These are phyloP conservation scores for Zarea fungicola DNA, from an alignment of 2,329 filamentous ascomycete genomes.

Conservation along the genomic window DNA sequence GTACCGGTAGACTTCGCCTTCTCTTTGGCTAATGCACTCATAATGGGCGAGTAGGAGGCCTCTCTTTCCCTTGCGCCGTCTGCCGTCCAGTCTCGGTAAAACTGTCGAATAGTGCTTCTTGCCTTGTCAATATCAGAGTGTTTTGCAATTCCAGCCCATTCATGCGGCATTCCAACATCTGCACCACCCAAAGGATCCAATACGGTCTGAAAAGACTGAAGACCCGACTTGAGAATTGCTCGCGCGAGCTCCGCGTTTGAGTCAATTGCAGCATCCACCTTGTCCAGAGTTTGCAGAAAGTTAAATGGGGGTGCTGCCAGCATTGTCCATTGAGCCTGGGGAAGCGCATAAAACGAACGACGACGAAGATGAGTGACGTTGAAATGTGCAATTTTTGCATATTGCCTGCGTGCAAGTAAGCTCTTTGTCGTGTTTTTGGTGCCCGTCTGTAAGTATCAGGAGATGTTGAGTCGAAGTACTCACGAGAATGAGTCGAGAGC, in stretches of 20 bases:
- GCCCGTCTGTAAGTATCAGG: background rate
- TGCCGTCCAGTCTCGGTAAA: conserved; percentile 90
- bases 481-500: conserved; percentile 88
- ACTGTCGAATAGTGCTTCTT: conserved; percentile 83
- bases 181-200: conserved; percentile 30
- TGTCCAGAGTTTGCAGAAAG: conserved; percentile 70
- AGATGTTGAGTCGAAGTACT: conserved; percentile 29
- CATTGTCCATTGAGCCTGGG: conserved; percentile 76
- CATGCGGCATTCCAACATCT: conserved; percentile 45
- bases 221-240: conserved; percentile 65
- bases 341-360: conserved; percentile 88
- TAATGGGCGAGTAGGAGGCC: conserved; percentile 71
- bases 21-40: conserved; percentile 57
- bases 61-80: conserved; percentile 70
- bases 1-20: conserved; percentile 25
- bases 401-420: conserved; percentile 56
- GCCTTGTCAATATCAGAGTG: conserved; percentile 81
- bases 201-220: conserved; percentile 60
- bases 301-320: conserved; percentile 78
- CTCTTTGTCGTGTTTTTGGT: conserved; percentile 15
- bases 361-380: conserved; percentile 87
- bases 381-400: conserved; percentile 77
- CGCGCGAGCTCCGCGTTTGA: conserved; percentile 78
- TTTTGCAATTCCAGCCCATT: conserved; percentile 68
- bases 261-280: conserved; percentile 83